Percentiles rank a stretch among this genome's conserved stretches.
Evolutionary conservation across 305 asterid species (phyloP).

Genomic region (Fraxinus velutina): DNA sequence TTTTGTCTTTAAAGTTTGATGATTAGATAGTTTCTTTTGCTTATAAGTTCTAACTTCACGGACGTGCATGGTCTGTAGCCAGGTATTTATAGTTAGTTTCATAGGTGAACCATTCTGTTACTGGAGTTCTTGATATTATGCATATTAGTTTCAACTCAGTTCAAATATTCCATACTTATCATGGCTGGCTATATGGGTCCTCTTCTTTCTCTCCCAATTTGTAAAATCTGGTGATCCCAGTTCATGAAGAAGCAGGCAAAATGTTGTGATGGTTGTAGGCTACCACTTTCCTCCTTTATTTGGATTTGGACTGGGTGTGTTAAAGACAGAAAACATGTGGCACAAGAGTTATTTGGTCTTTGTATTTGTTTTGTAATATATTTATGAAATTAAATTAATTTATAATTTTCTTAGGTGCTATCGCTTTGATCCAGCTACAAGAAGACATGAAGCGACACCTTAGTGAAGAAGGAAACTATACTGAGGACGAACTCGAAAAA

Average conservation of each 20-base stretch:
- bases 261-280: not conserved
- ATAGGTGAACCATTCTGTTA: not conserved
- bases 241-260: not conserved
- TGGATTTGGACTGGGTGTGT: not conserved
- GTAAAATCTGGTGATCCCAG: not conserved
- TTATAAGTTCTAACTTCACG: not conserved
- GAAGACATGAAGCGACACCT: slow-evolving; percentile 91
- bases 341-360: not conserved
- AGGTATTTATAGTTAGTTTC: not conserved
- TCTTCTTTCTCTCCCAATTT: not conserved
- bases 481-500: slow-evolving; percentile 87
- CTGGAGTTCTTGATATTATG: not conserved
- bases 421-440: slow-evolving; percentile 91
- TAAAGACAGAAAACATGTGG: not conserved
- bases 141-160: not conserved
- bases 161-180: not conserved
- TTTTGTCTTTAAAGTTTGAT: not conserved
- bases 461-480: slow-evolving; percentile 76
- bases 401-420: slow-evolving; percentile 59
- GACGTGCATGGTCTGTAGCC: not conserved
- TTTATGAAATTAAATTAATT: not conserved
- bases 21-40: not conserved
- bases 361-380: not conserved
- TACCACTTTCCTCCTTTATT: not conserved
- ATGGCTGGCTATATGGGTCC: not conserved